Evolutionary conservation across 2,329 filamentous ascomycete genomes (phyloP).

Genomic region (Pleochaeta shiraiana): DNA sequence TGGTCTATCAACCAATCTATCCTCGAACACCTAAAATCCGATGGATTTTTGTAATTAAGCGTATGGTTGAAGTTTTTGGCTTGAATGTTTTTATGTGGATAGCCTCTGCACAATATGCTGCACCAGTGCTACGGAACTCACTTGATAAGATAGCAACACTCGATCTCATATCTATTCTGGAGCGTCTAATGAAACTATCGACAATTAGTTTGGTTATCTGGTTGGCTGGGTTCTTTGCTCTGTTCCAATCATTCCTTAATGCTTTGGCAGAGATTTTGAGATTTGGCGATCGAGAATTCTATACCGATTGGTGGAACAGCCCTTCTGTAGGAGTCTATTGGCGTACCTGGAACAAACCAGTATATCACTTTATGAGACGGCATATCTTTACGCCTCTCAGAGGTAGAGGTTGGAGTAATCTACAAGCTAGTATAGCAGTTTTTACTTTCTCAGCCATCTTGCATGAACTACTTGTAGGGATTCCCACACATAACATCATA

Average conservation of each 20-base stretch:
- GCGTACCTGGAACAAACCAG: constrained; percentile 95
- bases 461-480: constrained; percentile 79
- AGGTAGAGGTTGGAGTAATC: constrained; percentile 56
- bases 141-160: constrained; percentile 68
- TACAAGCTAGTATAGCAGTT: constrained; percentile 52
- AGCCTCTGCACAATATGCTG: constrained; percentile 80
- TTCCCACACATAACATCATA: constrained; percentile 86
- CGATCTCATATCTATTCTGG: constrained; percentile 60
- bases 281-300: constrained; percentile 89
- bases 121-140: constrained; percentile 74
- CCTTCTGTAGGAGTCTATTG: constrained; percentile 73
- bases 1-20: constrained; percentile 94
- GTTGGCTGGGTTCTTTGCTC: constrained; percentile 90
- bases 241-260: constrained; percentile 88
- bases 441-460: constrained; percentile 77
- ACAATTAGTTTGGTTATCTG: constrained; percentile 93
- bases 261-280: constrained; percentile 72
- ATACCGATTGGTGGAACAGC: constrained; percentile 97
- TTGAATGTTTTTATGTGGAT: constrained; percentile 90
- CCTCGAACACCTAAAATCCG: constrained; percentile 63
- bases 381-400: constrained; percentile 83
- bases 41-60: constrained; percentile 74
- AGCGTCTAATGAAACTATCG: constrained; percentile 82
- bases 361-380: constrained; percentile 89
- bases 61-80: constrained; percentile 53